These are phyloP conservation scores for Cucurbita ficifolia DNA, from an alignment of 306 rosid species.

Conservation along the genomic window DNA sequence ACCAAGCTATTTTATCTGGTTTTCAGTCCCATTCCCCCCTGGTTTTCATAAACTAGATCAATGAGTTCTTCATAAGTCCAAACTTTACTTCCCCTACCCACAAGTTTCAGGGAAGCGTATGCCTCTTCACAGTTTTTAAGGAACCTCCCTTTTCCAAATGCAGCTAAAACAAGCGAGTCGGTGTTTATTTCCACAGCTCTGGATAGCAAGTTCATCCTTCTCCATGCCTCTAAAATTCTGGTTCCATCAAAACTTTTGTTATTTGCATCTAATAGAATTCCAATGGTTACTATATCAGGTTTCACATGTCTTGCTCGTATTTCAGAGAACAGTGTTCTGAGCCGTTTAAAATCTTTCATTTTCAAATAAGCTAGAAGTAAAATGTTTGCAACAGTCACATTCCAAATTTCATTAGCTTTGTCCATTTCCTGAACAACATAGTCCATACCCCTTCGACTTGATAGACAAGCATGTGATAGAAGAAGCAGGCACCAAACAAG, in stretches of 20 bases:
- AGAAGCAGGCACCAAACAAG: constrained; percentile 53
- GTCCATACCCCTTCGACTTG: constrained; percentile 54
- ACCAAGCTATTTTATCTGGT: background rate
- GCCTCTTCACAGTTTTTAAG: constrained; percentile 36
- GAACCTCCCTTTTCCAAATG: constrained; percentile 67
- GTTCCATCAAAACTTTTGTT: constrained; percentile 40
- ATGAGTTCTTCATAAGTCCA: constrained; percentile 46
- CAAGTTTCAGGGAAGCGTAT: constrained; percentile 34
- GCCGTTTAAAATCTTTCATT: constrained; percentile 48
- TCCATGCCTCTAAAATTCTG: constrained; percentile 32
- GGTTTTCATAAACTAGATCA: constrained; percentile 21
- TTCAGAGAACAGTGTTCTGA: constrained; percentile 33
- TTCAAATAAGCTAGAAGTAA: constrained; percentile 48
- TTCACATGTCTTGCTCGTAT: constrained; percentile 20
- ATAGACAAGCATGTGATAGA: constrained; percentile 54
- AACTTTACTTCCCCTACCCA: constrained; percentile 25
- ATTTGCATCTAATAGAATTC: constrained; percentile 48
- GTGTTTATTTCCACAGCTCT: constrained; percentile 42
- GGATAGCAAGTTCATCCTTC: constrained; percentile 32
- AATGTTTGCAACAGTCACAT: constrained; percentile 35
- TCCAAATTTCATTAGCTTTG: constrained; percentile 27
- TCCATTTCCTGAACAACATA: constrained; percentile 36
- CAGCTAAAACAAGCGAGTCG: constrained; percentile 48
- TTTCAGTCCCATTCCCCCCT: background rate
- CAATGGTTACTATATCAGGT: constrained; percentile 47